Conservation (phyloP, 108 stramenopile genomes). For the Aurantiochytrium sp. region DNA sequence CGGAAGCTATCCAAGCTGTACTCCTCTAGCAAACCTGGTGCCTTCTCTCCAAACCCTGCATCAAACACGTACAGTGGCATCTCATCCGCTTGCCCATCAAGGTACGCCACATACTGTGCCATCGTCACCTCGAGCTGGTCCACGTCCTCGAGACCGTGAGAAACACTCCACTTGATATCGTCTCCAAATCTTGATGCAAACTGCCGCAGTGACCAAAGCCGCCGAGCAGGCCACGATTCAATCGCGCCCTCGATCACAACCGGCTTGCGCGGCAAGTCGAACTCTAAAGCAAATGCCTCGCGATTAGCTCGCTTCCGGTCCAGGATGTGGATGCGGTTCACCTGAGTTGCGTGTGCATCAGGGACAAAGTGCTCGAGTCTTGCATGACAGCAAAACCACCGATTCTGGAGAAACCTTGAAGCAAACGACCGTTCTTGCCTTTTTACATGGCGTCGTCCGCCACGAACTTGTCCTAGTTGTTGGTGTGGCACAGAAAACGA, state of each 20-base stretch:
- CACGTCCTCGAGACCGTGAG: slow-evolving; percentile 58
- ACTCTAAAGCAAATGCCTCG: neutral
- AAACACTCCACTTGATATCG: neutral
- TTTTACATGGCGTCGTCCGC: too few species aligned
- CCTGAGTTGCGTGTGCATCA: neutral
- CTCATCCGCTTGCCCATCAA: slow-evolving; percentile 71
- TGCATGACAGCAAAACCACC: neutral
- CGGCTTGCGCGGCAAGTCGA: neutral
- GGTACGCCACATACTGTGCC: slow-evolving; percentile 74
- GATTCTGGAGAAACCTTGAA: neutral
- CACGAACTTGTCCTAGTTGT: too few species aligned
- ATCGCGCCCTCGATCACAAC: neutral
- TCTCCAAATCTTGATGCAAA: neutral
- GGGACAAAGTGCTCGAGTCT: neutral
- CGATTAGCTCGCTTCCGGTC: neutral
- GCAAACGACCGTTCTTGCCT: neutral
- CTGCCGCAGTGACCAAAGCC: neutral
- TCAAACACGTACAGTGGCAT: slow-evolving; percentile 97
- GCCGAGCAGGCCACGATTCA: neutral
- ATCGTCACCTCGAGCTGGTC: slow-evolving; percentile 72
- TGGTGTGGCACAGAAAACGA: too few species aligned
- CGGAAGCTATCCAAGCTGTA: slow-evolving; percentile 51
- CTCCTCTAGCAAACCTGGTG: slow-evolving; percentile 23
- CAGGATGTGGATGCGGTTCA: neutral
- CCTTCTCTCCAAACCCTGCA: slow-evolving; percentile 72